Conservation (phyloP, 208 protist genomes). For the Tritrichomonas foetus region DNA sequence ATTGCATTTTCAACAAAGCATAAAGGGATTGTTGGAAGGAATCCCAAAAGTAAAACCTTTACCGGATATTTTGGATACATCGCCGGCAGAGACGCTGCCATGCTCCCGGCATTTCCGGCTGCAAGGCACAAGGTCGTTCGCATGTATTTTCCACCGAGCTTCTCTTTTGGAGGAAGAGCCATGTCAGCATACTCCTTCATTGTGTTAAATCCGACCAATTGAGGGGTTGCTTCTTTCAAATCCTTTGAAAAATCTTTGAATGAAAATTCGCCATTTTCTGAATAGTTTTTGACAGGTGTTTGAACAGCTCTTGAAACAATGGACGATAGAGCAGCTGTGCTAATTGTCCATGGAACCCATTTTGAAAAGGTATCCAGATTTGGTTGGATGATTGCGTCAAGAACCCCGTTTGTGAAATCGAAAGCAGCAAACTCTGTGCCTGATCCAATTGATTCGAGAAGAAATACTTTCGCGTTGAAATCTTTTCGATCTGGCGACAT, state of each 20-base stretch:
- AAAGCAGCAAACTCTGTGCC: neutral
- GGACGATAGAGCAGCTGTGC: neutral
- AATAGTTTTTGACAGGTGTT: neutral
- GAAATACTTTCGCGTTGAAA: too few relatives aligned
- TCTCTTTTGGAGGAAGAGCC: neutral
- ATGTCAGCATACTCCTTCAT: neutral
- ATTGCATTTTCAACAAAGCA: too few relatives aligned
- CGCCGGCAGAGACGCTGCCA: too few relatives aligned
- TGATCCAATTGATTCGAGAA: neutral
- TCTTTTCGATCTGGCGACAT: too few relatives aligned
- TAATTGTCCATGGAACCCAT: neutral
- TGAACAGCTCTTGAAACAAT: neutral
- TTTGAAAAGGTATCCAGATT: neutral
- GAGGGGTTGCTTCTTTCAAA: neutral
- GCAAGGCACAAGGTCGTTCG: neutral
- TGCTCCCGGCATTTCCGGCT: neutral
- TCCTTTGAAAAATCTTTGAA: neutral
- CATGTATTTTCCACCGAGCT: neutral
- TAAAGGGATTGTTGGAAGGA: too few relatives aligned
- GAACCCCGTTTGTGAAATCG: neutral
- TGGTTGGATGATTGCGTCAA: neutral
- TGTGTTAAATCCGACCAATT: neutral
- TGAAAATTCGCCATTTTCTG: neutral
- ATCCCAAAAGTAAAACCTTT: too few relatives aligned
- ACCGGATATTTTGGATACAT: too few relatives aligned